Conservation (phyloP, 352 stramenopile species). For the Lagenidium sp. region DNA sequence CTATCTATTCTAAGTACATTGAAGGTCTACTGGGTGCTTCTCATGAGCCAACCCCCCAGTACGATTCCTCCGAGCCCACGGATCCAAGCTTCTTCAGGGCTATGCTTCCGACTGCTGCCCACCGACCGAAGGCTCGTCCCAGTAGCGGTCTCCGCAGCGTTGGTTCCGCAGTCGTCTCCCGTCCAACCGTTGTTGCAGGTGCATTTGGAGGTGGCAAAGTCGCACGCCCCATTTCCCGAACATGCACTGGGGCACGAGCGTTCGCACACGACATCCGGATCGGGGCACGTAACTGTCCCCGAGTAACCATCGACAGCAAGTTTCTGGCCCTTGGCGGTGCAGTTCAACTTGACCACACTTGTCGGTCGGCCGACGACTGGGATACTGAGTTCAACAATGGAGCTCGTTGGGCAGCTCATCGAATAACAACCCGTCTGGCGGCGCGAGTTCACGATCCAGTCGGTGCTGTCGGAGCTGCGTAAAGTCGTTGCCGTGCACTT, state of each 20-base stretch:
- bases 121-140: too few species aligned
- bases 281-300: slow-evolving; percentile 49
- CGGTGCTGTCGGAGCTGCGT: slow-evolving; percentile 41
- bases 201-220: slow-evolving; percentile 15
- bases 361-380: slow-evolving; percentile 8
- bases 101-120: too few species aligned
- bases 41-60: neutral
- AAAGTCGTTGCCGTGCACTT: slow-evolving; percentile 64
- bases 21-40: neutral
- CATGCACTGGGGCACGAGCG: slow-evolving; percentile 18
- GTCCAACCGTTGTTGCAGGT: slow-evolving; percentile 16
- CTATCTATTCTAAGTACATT: neutral
- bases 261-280: slow-evolving; percentile 49
- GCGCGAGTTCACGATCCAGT: slow-evolving; percentile 42
- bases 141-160: too few species aligned
- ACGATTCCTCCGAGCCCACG: neutral
- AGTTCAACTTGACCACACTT: slow-evolving; percentile 22
- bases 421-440: slow-evolving; percentile 72
- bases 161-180: slow-evolving; percentile 17
- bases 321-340: slow-evolving; percentile 26
- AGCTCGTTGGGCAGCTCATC: slow-evolving; percentile 41
- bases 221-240: slow-evolving; percentile 21
- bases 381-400: slow-evolving; percentile 33
- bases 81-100: too few species aligned
- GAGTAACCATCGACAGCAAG: slow-evolving; percentile 35